Conservation (phyloP, 768 basidiomycete genomes). For the Leccinum ochraceum region DNA sequence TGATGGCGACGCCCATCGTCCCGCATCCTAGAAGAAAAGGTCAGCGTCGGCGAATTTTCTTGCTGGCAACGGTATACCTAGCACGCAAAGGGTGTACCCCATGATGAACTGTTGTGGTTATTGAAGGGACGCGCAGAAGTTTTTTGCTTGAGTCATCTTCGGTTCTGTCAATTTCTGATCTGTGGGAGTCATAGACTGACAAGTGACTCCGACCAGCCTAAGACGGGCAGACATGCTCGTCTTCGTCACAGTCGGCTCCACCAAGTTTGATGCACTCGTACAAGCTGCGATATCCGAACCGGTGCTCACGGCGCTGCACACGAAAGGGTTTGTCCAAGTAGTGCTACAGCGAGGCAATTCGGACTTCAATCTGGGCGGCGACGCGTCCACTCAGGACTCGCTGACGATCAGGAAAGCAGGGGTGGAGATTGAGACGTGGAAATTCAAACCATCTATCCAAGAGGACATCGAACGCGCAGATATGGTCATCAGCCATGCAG, state of each 20-base stretch:
- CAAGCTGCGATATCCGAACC: slow-evolving; percentile 53
- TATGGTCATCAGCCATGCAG: slow-evolving; percentile 91
- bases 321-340: slow-evolving; percentile 58
- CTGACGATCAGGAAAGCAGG: slow-evolving; percentile 35
- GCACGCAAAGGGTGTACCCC: slow-evolving; percentile 91
- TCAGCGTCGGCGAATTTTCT: slow-evolving; percentile 14
- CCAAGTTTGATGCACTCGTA: slow-evolving; percentile 78
- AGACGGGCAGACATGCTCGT: slow-evolving; percentile 33
- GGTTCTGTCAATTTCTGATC: neutral
- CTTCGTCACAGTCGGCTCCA: slow-evolving; percentile 91
- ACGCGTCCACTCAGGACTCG: slow-evolving; percentile 15
- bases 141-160: slow-evolving; percentile 14
- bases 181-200: neutral
- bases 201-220: neutral
- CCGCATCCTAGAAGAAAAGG: slow-evolving; percentile 73
- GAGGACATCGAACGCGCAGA: slow-evolving; percentile 66
- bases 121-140: neutral
- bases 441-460: slow-evolving; percentile 72
- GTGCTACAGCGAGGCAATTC: slow-evolving; percentile 83
- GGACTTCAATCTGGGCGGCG: slow-evolving; percentile 36
- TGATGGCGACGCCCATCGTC: slow-evolving; percentile 96
- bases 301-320: slow-evolving; percentile 55
- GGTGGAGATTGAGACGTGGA: slow-evolving; percentile 63
- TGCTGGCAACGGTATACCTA: slow-evolving; percentile 49
- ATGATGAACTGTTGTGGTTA: slow-evolving; percentile 39